These are phyloP conservation scores for Paecilomyces sp. DNA, from an alignment of 2,329 filamentous ascomycete genomes.

Conservation along the genomic window DNA sequence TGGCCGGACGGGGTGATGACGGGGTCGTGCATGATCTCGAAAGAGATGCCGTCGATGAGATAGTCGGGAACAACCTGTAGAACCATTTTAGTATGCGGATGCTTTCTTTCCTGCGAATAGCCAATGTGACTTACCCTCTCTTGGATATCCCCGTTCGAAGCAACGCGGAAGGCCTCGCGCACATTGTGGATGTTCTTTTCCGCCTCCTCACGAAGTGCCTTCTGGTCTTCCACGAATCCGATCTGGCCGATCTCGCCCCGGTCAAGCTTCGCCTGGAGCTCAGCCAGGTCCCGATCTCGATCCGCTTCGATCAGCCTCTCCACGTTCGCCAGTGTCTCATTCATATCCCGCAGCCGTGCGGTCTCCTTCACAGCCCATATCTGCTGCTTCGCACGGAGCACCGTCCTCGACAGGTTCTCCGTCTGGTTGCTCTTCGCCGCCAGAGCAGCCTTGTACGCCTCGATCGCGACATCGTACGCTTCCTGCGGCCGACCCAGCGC, in stretches of 20 bases:
- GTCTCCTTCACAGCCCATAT: conserved; percentile 72
- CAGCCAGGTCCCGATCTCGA: conserved; percentile 27
- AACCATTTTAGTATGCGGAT: neutral
- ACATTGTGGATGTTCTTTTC: conserved; percentile 41
- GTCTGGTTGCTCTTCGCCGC: conserved; percentile 59
- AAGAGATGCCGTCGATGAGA: conserved; percentile 43
- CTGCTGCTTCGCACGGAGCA: conserved; percentile 75
- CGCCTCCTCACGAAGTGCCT: conserved; percentile 46
- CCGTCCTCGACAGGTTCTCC: conserved; percentile 62
- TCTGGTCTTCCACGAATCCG: conserved; percentile 62
- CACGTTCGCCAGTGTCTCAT: conserved; percentile 32
- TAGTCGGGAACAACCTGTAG: conserved; percentile 40
- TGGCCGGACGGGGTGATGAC: conserved; percentile 66
- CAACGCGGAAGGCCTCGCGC: conserved; percentile 35
- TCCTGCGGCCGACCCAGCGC: conserved; percentile 63
- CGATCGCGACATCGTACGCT: conserved; percentile 62
- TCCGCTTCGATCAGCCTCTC: conserved; percentile 35
- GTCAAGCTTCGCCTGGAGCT: conserved; percentile 27
- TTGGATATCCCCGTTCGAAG: conserved; percentile 33
- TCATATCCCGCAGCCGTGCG: conserved; percentile 38
- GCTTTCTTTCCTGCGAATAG: neutral
- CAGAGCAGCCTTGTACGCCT: conserved; percentile 66
- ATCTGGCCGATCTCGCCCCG: conserved; percentile 46
- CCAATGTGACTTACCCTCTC: conserved; percentile 29
- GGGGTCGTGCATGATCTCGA: conserved; percentile 46